Percentiles rank a stretch among this genome's conserved stretches.
Conservation (phyloP, 2,329 filamentous ascomycete genomes). For the Mycosphaerelloides madeirae region DNA sequence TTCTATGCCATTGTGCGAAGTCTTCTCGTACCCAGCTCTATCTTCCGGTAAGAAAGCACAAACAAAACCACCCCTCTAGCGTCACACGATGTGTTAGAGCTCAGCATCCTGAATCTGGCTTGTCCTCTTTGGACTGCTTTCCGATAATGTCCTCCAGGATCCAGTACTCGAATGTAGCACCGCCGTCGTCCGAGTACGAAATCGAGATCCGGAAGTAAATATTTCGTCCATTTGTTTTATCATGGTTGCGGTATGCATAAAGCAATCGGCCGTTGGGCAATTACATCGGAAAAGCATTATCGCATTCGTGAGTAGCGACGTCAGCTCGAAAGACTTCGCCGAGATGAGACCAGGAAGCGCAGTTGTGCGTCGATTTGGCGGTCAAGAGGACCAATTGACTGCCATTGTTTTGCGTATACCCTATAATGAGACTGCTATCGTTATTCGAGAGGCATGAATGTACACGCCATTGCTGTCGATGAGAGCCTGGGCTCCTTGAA, state of each 20-base stretch:
- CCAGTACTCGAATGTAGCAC: slow-evolving; percentile 36
- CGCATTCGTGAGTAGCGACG: slow-evolving; percentile 25
- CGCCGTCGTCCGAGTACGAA: slow-evolving; percentile 41
- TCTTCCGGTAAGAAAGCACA: no score
- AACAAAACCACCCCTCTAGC: no score
- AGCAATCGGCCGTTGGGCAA: slow-evolving; percentile 32
- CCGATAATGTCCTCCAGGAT: no score
- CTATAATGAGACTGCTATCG: slow-evolving; percentile 30
- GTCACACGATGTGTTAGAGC: no score
- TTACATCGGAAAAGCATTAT: slow-evolving; percentile 33
- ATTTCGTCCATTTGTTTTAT: slow-evolving; percentile 20
- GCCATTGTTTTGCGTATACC: slow-evolving; percentile 24
- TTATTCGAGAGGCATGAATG: slow-evolving; percentile 30
- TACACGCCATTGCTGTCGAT: slow-evolving; percentile 24
- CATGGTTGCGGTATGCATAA: slow-evolving; percentile 34
- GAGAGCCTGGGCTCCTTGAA: background rate
- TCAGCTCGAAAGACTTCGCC: slow-evolving; percentile 20
- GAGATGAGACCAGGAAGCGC: slow-evolving; percentile 19
- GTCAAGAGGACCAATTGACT: slow-evolving; percentile 21
- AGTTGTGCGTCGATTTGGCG: slow-evolving; percentile 15
- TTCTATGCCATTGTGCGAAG: no score
- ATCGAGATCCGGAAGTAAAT: slow-evolving; percentile 41
- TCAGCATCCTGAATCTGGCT: no score
- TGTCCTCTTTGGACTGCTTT: no score
- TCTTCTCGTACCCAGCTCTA: no score